Evolutionary conservation across 2,329 filamentous ascomycete species (phyloP).

Genomic region (Ciborinia camelliae): DNA sequence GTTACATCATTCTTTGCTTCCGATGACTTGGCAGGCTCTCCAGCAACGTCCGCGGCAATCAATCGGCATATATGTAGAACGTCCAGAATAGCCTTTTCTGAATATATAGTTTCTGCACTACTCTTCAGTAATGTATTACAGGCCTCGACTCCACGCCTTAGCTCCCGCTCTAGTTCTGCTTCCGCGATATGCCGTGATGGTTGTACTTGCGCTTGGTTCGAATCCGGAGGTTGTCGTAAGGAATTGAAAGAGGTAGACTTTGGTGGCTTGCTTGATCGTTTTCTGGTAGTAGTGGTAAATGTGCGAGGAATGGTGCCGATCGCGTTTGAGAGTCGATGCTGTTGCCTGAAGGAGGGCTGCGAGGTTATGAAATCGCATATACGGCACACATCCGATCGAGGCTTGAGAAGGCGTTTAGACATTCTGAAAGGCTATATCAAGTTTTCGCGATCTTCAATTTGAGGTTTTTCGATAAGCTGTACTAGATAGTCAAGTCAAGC

Average conservation of each 20-base stretch:
- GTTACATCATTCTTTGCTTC: conserved; percentile 26
- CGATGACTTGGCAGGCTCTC: conserved; percentile 25
- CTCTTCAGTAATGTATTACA: conserved; percentile 28
- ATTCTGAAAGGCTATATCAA: conserved; percentile 35
- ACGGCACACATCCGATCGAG: conserved; percentile 43
- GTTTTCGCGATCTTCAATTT: conserved; percentile 16
- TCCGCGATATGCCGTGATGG: conserved; percentile 19
- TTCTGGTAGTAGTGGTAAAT: conserved; percentile 28
- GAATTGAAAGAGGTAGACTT: not conserved
- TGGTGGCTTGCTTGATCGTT: conserved; percentile 7
- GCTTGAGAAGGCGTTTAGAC: conserved; percentile 40
- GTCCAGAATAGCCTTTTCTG: conserved; percentile 28
- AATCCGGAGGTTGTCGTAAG: not conserved
- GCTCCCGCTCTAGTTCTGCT: conserved; percentile 26
- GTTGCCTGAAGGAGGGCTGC: conserved; percentile 18
- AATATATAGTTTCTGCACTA: conserved; percentile 23
- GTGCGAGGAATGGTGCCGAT: conserved; percentile 21
- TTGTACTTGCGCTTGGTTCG: not conserved
- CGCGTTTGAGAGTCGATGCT: conserved; percentile 23
- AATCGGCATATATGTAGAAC: conserved; percentile 29
- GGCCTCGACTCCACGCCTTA: conserved; percentile 26
- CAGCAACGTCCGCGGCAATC: conserved; percentile 28
- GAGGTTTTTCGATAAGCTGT: conserved; percentile 12
- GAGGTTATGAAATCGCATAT: conserved; percentile 42
- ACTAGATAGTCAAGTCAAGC: conserved; percentile 6